Evolutionary conservation across 2,329 filamentous ascomycete species (phyloP), one percentile per base, ranked within the genome.

Genomic region (Colletotrichum lentis): DNA sequence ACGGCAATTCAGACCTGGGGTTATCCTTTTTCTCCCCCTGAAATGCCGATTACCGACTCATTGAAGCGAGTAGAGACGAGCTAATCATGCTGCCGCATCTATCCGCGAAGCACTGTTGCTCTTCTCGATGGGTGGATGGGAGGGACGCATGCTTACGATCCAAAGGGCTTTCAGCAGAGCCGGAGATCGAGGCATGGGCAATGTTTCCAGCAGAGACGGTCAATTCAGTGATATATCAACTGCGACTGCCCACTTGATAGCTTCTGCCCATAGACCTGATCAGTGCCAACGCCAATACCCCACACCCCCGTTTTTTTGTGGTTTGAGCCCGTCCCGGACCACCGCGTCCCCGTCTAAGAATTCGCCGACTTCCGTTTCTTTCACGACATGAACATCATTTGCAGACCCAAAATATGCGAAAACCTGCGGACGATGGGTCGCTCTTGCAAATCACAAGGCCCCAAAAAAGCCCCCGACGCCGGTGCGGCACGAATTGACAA

Each of bases 331-430:
- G 44, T 60, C 49, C 37, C 55, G 55, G 55, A 49, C 56, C 62
- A 60, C 62, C 62, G 37, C 52, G 49, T 50, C 56, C 64, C 60
- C 43, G 44, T 70, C 68, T 70, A 68, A 61, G 46, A 68, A 56
- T 57, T 52, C 47, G 37, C 24, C 50, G 53, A 63, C 22, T 50
- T 52, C 59, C 59, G 10, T 39, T 41, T 52, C 35, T 46, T 58
- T 27, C 43, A 69, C 22, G 47, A 54, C 22, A 62, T 54, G 53
- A 63, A 69, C 44, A 31, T 35, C 62, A 52, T 56, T 35, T 60
- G 55, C 24, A 52, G 50, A 69, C 27, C 37, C 49, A 31, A 59
- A 31, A 65, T 44, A 67, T 66, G 66, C 66, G 46, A 27, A 46
- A 61, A 39, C 18, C 43, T 20, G 46, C 44, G 50, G 52, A 53